Conservation (phyloP, 1,284 basidiomycete species). For the Rugosomyces carneus region DNA sequence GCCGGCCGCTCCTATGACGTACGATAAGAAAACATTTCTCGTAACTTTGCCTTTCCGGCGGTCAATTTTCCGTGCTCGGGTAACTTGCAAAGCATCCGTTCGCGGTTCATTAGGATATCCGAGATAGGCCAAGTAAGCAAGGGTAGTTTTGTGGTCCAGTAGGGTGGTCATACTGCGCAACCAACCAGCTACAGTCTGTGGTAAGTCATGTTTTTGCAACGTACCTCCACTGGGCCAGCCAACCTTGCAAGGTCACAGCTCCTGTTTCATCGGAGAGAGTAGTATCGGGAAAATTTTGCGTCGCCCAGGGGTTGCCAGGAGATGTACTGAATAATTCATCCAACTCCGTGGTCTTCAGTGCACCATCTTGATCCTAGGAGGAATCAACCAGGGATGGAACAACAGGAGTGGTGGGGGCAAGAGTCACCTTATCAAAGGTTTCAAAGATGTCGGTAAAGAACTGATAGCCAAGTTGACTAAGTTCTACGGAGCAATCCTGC, state of each 20-base stretch:
- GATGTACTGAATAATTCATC: slow-evolving; percentile 90
- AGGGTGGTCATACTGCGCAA: slow-evolving; percentile 87
- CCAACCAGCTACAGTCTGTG: slow-evolving; percentile 1
- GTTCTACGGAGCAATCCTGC: slow-evolving; percentile 89
- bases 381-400: background rate
- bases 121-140: slow-evolving; percentile 95
- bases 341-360: slow-evolving; percentile 81
- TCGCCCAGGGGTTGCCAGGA: slow-evolving; percentile 90
- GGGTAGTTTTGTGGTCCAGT: slow-evolving; percentile 84
- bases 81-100: slow-evolving; percentile 77
- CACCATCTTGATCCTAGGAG: slow-evolving; percentile 87
- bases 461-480: slow-evolving; percentile 90
- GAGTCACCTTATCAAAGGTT: slow-evolving; percentile 84
- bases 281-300: slow-evolving; percentile 83
- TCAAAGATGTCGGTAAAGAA: slow-evolving; percentile 98
- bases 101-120: slow-evolving; percentile 76
- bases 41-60: slow-evolving; percentile 83
- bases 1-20: slow-evolving; percentile 92
- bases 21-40: slow-evolving; percentile 87
- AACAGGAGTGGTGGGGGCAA: background rate
- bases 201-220: slow-evolving; percentile 4
- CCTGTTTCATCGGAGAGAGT: slow-evolving; percentile 88
- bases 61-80: slow-evolving; percentile 79
- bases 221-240: slow-evolving; percentile 98
- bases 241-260: slow-evolving; percentile 91